Percentiles rank a stretch among this genome's conserved stretches.
Evolutionary conservation across 306 rosid species (phyloP).

Genomic region (Rubus idaeus): DNA sequence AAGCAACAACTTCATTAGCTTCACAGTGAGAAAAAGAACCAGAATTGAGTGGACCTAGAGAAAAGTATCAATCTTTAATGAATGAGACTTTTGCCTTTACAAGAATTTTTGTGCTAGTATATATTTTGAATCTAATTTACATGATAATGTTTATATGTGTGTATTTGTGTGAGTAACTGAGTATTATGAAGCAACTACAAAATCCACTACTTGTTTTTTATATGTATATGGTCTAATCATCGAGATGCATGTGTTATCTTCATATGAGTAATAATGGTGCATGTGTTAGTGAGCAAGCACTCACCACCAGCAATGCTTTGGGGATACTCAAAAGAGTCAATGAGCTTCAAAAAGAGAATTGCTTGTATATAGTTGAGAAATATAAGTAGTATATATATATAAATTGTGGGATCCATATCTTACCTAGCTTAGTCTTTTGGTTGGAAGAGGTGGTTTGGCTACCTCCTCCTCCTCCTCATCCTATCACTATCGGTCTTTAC

Average conservation of each 20-base stretch:
- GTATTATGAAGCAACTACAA: slow-evolving; percentile 26
- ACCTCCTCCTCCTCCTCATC: neutral
- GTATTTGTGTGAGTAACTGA: neutral
- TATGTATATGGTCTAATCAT: slow-evolving; percentile 32
- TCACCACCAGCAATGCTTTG: slow-evolving; percentile 80
- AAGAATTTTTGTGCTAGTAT: slow-evolving; percentile 6
- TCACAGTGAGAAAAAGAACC: slow-evolving; percentile 10
- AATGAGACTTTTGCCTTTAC: neutral
- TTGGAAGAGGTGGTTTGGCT: slow-evolving; percentile 34
- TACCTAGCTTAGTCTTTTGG: slow-evolving; percentile 27
- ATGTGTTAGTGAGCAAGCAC: slow-evolving; percentile 54
- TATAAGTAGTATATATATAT: neutral
- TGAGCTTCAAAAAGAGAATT: slow-evolving; percentile 36
- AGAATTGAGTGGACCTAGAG: slow-evolving; percentile 10
- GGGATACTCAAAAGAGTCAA: slow-evolving; percentile 60
- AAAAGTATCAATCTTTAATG: slow-evolving; percentile 5
- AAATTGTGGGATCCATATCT: slow-evolving; percentile 40
- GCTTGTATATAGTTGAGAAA: neutral
- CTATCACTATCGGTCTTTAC: slow-evolving; percentile 8
- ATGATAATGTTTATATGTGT: neutral
- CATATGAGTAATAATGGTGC: slow-evolving; percentile 59
- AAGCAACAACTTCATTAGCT: neutral
- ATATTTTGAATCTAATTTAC: neutral
- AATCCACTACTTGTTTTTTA: slow-evolving; percentile 17
- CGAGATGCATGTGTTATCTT: slow-evolving; percentile 64